Base-by-base conservation (phyloP, 306 rosid genomes). In the Echinosophora koreensis region DNA sequence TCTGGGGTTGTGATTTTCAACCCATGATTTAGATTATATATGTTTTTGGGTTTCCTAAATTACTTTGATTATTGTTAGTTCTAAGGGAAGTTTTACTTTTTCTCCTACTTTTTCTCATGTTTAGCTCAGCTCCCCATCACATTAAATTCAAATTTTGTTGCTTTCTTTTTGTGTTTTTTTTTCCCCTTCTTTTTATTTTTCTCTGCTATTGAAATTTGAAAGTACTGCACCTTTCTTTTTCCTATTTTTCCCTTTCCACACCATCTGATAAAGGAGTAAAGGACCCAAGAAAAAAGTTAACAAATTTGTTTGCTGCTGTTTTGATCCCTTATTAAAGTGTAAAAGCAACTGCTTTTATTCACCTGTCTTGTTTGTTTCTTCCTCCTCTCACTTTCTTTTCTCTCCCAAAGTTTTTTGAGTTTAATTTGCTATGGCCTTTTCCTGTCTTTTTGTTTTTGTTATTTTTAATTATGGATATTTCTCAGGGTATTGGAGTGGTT, bases 191-290 rank as follows among this genome's bases (percentile, higher is more conserved):
- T 50, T 69, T 17, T 17, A 18, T 42, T 73, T 58, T 11, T 18
- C 4, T 60, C 49, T 80, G 77, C 69, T 79, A 79, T 35, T 86
- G 85, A 88, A 85, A 83, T 84, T 80, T 86, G 85, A 88, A 85
- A 83, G 86, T 80, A 80, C 89, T 79, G 65, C 87, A 77, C 86
- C 84, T 85, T 88, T 88, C 85, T 59, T 61, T 82, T 74, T 82
- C 70, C 42, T 50, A 82, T 55, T 70, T 56, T 55, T 49, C 50
- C 66, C 66, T 70, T 83, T 54, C 72, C 73, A 74, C 76, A 74
- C 77, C 80, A 59, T 83, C 89, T 82, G 89, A 80, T 75, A 85
- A 86, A 83, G 83, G 74, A 78, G 80, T 76, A 85, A 87, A 86
- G 86, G 67, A 79, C 84, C 79, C 82, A 68, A 69, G 52, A 77